phyloP scores from a whole-genome alignment of 768 basidiomycete genomes.

The Austroboletus festivus region DNA sequence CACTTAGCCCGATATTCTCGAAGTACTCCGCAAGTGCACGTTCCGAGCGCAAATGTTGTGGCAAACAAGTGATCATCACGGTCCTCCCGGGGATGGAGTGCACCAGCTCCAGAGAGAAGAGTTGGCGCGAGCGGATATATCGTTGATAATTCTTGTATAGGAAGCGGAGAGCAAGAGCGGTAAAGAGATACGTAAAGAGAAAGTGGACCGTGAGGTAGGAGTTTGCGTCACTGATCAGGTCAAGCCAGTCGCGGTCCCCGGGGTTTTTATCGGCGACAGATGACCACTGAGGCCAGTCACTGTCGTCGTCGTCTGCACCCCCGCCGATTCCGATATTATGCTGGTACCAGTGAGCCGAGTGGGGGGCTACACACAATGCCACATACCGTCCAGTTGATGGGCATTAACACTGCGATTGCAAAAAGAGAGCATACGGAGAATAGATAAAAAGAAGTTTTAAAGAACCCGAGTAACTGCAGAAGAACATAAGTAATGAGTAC shows the following conservation, averaged over 20 bases:
- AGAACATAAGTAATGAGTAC: neutral
- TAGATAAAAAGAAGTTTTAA: conserved; percentile 91
- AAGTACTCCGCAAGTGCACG: conserved; percentile 89
- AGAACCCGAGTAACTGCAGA: conserved; percentile 85
- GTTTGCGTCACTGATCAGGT: conserved; percentile 86
- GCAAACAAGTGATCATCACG: conserved; percentile 82
- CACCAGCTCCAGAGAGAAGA: conserved; percentile 91
- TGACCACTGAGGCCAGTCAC: conserved; percentile 44
- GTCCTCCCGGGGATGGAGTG: conserved; percentile 94
- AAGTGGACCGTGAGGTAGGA: conserved; percentile 88
- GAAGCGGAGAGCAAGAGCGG: conserved; percentile 78
- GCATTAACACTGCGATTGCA: conserved; percentile 85
- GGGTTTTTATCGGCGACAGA: conserved; percentile 25
- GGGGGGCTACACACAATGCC: neutral
- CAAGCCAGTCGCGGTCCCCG: conserved; percentile 65
- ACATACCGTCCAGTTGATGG: conserved; percentile 86
- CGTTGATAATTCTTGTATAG: conserved; percentile 86
- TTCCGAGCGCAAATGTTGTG: conserved; percentile 81
- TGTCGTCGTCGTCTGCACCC: conserved; percentile 36
- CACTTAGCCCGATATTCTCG: conserved; percentile 79
- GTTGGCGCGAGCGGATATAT: conserved; percentile 86
- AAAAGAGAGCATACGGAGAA: conserved; percentile 86
- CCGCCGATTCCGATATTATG: conserved; percentile 72
- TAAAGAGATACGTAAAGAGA: conserved; percentile 93
- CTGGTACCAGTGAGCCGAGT: conserved; percentile 34